These are phyloP conservation scores for Aspergillus quadrilineatus DNA, from an alignment of 2,329 filamentous ascomycete species.

Conservation along the genomic window DNA sequence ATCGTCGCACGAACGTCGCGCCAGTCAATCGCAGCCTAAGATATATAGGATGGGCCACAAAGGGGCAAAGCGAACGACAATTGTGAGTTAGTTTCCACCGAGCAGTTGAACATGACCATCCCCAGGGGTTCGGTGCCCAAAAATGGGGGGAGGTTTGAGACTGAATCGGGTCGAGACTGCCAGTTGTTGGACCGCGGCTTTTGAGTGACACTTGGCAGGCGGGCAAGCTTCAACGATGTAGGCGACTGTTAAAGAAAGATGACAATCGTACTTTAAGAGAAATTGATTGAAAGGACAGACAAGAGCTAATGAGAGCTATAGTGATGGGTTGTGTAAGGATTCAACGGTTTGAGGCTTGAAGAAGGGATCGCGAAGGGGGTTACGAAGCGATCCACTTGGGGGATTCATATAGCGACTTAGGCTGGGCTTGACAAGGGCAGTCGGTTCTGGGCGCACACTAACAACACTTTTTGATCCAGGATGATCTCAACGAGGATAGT, in stretches of 20 bases:
- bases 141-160: constrained; percentile 18
- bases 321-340: constrained; percentile 10
- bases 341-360: constrained; percentile 22
- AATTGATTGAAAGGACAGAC: constrained; percentile 16
- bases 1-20: constrained; percentile 14
- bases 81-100: constrained; percentile 9
- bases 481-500: background rate
- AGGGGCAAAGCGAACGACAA: constrained; percentile 15
- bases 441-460: background rate
- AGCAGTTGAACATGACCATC: constrained; percentile 19
- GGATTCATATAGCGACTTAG: constrained; percentile 1
- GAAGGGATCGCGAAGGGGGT: constrained; percentile 23
- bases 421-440: background rate
- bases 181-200: constrained; percentile 12
- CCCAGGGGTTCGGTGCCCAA: constrained; percentile 10
- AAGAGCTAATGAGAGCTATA: constrained; percentile 3
- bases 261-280: background rate
- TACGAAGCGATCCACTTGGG: constrained; percentile 3
- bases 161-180: constrained; percentile 10
- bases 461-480: background rate
- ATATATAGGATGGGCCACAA: constrained; percentile 11
- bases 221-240: constrained; percentile 3
- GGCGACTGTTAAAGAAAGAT: background rate
- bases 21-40: constrained; percentile 4
- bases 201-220: constrained; percentile 14